A percentile compares a stretch with the other conserved stretches of the same genome.
These are phyloP conservation scores for Sanghuangporus sanghuang DNA, from an alignment of 1,284 basidiomycete species.

Conservation along the genomic window DNA sequence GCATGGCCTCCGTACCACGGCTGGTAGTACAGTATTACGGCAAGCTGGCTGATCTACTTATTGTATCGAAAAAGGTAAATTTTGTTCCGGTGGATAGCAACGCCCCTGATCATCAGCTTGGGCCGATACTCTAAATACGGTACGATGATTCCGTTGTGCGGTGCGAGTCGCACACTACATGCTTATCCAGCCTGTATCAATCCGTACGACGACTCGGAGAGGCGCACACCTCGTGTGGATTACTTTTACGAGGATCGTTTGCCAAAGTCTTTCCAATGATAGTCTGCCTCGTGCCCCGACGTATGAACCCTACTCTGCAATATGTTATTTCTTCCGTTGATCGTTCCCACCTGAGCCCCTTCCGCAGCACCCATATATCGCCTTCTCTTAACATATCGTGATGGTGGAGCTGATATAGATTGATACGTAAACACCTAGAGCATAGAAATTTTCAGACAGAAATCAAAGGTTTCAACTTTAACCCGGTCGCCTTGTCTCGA, in stretches of 20 bases:
- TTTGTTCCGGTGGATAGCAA: not conserved
- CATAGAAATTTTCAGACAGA: not conserved
- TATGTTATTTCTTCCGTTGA: not conserved
- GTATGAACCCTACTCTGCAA: not conserved
- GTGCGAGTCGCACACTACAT: not conserved
- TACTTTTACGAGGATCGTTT: too few species aligned
- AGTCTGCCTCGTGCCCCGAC: not conserved
- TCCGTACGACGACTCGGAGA: not conserved
- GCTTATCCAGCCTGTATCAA: not conserved
- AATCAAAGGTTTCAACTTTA: not conserved
- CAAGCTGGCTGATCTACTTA: not conserved
- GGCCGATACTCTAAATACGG: constrained; percentile 30
- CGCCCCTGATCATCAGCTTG: constrained; percentile 15
- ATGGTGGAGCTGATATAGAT: not conserved
- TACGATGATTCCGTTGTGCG: constrained; percentile 16
- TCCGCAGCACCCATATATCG: not conserved
- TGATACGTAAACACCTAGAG: not conserved
- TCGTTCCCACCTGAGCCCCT: not conserved
- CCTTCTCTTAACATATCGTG: not conserved
- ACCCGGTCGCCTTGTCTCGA: not conserved
- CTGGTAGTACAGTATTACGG: too few species aligned
- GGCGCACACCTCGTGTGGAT: too few species aligned
- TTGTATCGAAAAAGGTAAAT: not conserved
- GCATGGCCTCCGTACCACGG: not conserved
- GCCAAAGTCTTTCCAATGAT: too few species aligned